Evolutionary conservation across 2,329 filamentous ascomycete genomes (phyloP).

Genomic region (Ilyonectria mors-panacis): DNA sequence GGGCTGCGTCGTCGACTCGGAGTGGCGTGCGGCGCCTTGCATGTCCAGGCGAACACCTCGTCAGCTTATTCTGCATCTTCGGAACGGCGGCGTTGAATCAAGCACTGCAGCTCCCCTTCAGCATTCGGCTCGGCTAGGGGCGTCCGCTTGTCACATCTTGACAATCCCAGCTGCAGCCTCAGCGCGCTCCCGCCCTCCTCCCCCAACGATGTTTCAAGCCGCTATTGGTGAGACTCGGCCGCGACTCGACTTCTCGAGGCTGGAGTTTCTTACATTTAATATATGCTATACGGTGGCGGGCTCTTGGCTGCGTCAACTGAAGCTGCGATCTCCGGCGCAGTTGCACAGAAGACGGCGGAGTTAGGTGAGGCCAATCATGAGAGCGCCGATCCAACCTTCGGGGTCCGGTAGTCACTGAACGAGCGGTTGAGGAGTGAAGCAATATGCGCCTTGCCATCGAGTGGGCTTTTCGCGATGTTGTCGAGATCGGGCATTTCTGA

Average conservation of each 20-base stretch:
- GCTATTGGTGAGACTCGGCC: constrained; percentile 2
- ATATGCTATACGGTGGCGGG: constrained; percentile 24
- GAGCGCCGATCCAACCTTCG: constrained; percentile 36
- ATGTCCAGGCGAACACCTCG: constrained; percentile 26
- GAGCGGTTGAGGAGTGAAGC: constrained; percentile 7
- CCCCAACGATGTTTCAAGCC: constrained; percentile 8
- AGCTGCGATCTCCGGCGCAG: constrained; percentile 25
- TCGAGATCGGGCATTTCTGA: constrained; percentile 6
- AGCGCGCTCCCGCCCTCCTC: neutral
- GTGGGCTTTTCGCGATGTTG: constrained; percentile 35
- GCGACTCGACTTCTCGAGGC: neutral
- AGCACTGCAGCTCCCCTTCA: constrained; percentile 32
- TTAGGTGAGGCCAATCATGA: constrained; percentile 42
- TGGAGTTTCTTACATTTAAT: constrained; percentile 10
- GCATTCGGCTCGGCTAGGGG: constrained; percentile 28
- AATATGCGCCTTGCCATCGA: constrained; percentile 24
- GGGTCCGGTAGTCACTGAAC: constrained; percentile 17
- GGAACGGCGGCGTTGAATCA: constrained; percentile 41
- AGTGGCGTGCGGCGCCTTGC: constrained; percentile 44
- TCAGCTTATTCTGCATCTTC: constrained; percentile 34
- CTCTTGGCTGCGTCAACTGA: constrained; percentile 32
- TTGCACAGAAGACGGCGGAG: constrained; percentile 33
- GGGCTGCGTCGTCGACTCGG: constrained; percentile 24
- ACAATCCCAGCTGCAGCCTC: neutral
- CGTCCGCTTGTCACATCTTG: constrained; percentile 12